Base-by-base conservation (phyloP, 169 alveolate species). In the Eimeria falciformis region DNA sequence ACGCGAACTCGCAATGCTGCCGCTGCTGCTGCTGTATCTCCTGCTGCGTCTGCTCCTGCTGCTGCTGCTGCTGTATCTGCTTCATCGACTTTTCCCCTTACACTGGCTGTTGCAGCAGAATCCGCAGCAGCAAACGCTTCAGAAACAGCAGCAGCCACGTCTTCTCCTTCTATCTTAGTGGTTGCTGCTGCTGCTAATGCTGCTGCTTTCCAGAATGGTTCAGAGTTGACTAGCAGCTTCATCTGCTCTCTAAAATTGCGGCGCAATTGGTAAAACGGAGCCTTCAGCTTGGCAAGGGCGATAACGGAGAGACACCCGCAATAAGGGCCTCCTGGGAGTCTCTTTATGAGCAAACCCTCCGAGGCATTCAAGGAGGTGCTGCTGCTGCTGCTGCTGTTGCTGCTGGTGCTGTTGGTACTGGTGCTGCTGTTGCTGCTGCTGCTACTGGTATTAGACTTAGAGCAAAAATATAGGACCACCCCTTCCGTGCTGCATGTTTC, bases 281-380 rank as follows among this genome's bases (percentile, higher is more conserved):
- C 27, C 66, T 89, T 89, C 71, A 82, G 77, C 69, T 89, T 89
- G 21, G 93, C 82, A 12, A 89, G 90, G 11, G 90, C 93, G n/a
- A 89, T 55, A 17, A 89, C 93, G 37, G 58, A 17, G 27, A 14
- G 62, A 50, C 7, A 7, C 14, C 62, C 62, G 14, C 14, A 14
- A 50, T 50, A 14, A n/a, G n/a, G n/a, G n/a, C n/a, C n/a, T n/a
- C n/a, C n/a, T n/a, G n/a, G n/a, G n/a, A n/a, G n/a, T n/a, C n/a
- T n/a, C n/a, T n/a, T n/a, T n/a, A n/a, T n/a, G n/a, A n/a, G n/a
- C n/a, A n/a, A 47, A 77, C 50, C 46, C 86, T 5, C 18, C 21
- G 47, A 46, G 11, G 5, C 23, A n/a, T n/a, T 40, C 43, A n/a
- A n/a, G n/a, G n/a, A n/a, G n/a, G 37, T 37, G 40, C 82, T 14